Percentiles rank a stretch among this genome's conserved stretches.
Evolutionary conservation across 2,329 filamentous ascomycete species (phyloP).

Genomic region (Beauveria rudraprayagi): DNA sequence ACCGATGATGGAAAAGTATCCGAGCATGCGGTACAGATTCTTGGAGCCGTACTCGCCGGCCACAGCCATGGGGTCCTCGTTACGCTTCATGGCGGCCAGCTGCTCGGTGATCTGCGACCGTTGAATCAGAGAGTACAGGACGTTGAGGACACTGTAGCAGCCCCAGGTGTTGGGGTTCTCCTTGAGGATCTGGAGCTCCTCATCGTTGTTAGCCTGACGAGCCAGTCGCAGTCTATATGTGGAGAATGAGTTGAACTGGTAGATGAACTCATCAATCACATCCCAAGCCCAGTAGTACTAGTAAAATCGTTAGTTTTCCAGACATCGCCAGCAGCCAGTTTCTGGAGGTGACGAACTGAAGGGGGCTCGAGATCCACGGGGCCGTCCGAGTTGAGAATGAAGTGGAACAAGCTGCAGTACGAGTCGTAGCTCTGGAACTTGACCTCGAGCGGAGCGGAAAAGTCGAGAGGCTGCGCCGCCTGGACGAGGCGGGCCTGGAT

Average conservation of each 20-base stretch:
- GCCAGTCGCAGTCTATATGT: conserved; percentile 91
- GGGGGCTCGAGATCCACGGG: conserved; percentile 95
- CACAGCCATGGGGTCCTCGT: conserved; percentile 79
- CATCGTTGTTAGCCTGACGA: conserved; percentile 73
- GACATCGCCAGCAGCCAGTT: not conserved
- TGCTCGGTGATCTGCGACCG: conserved; percentile 97
- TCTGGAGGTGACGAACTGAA: conserved; percentile 57
- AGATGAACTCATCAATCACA: conserved; percentile 99
- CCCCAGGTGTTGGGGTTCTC: conserved; percentile 99
- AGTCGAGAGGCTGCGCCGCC: conserved; percentile 91
- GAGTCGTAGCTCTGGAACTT: conserved; percentile 99
- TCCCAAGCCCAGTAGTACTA: conserved; percentile 99
- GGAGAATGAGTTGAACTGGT: conserved; percentile 99
- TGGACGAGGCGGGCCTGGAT: conserved; percentile 87
- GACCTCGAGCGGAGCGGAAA: conserved; percentile 88
- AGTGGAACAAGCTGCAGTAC: conserved; percentile 99
- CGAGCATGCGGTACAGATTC: conserved; percentile 94
- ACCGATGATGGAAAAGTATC: conserved; percentile 98
- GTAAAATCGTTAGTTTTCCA: conserved; percentile 11
- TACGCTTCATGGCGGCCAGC: conserved; percentile 86
- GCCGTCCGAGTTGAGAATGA: conserved; percentile 98
- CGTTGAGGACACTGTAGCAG: conserved; percentile 98
- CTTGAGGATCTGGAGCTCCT: conserved; percentile 82
- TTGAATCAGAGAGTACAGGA: conserved; percentile 98
- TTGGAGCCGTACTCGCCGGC: conserved; percentile 93